Evolutionary conservation across 805 yeast genomes (phyloP), one percentile per base, ranked within the genome.

Genomic region (Sugiyamaella smithiae): DNA sequence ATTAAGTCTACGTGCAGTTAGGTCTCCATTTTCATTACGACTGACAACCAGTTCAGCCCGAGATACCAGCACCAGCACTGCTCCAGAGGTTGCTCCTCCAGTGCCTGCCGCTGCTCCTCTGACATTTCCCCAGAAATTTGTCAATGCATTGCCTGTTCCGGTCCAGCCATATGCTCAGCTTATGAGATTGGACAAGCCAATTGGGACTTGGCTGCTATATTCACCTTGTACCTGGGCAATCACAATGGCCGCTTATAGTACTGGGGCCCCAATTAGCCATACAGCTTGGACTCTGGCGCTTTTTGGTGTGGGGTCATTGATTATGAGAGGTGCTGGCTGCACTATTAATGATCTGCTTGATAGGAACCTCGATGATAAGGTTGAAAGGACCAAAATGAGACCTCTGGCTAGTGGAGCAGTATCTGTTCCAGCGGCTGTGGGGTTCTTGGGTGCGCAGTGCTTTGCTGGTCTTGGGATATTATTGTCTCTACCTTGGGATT

Each of bases 301-400:
- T 11, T 93, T 89, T 63, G 82, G 91, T 3, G 72, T 84, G 3
- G 99, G 99, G 11, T 78, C 97, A 0, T 60, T 90, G 33, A 74
- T 91, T 14, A 93, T 95, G 96, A 78, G 99, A 66, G 97, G 98
- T 23, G 97, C 97, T 1, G 99, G 99, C 0, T 93, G 99, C 65
- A 90, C 96, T 0, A 83, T 93, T 48, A 93, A 93, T 64, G 99
- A 93, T 67, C 72, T 91, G 40, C 72, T 84, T 63, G 99, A 93
- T 64, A 72, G 88, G 46, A 75, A 91, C 51, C 72, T 90, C 43
- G 99, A 93, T 61, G 74, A 77, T 54, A 78, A 88, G 65, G 99
- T 93, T 2, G 84, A 85, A 6, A 77, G 99, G 55, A 91, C 98
- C 2, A 78, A 82, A 43, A 88, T 83, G 61, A 74, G 99, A 60